These are phyloP conservation scores for Tirmania nivea DNA, from an alignment of 495 filamentous ascomycete species.

Conservation along the genomic window DNA sequence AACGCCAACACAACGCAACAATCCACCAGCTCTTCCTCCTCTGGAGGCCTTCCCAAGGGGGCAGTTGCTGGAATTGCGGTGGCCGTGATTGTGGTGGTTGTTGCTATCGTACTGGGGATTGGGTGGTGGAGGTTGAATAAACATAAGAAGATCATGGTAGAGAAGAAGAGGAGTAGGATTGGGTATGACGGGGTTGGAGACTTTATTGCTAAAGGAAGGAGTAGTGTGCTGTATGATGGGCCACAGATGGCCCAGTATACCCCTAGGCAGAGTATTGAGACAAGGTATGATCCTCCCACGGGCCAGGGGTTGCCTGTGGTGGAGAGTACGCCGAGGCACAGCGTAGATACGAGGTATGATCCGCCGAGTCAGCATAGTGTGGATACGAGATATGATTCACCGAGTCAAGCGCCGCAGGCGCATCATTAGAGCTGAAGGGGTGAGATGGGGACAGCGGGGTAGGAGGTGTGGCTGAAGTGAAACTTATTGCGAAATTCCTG, in stretches of 20 bases:
- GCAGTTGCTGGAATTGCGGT: background rate
- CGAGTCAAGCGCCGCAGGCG: too few species aligned
- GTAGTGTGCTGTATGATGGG: background rate
- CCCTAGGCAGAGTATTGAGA: background rate
- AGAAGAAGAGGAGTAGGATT: background rate
- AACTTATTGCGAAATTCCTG: too few species aligned
- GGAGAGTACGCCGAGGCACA: background rate
- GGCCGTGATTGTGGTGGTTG: background rate
- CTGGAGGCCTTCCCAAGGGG: background rate
- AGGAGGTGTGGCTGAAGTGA: too few species aligned
- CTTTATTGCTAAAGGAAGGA: background rate
- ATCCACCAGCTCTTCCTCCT: too few species aligned
- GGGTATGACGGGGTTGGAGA: background rate
- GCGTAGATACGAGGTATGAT: too few species aligned
- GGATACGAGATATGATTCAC: too few species aligned
- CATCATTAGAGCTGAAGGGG: too few species aligned
- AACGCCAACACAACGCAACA: too few species aligned
- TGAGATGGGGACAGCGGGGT: too few species aligned
- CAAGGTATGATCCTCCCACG: background rate
- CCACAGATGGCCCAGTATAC: background rate
- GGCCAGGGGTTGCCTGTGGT: background rate
- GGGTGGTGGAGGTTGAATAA: background rate
- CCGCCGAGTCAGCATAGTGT: too few species aligned
- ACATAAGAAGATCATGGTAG: background rate
- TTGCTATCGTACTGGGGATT: background rate